Evolutionary conservation across 345 rosid species (phyloP), one percentile per base, ranked within the genome.

Genomic region (Theobroma cacao): DNA sequence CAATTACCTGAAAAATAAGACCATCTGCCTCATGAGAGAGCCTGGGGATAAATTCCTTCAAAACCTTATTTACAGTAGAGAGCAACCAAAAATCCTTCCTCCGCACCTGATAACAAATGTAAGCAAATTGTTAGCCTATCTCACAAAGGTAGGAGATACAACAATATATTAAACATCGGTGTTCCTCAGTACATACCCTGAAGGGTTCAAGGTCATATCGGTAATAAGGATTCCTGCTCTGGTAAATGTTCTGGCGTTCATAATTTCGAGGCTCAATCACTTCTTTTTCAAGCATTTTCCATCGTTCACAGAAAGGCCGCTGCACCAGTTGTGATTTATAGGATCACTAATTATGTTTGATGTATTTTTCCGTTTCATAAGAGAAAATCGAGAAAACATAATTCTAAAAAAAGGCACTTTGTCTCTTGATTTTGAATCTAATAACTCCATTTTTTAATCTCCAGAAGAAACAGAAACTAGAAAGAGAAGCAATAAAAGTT

Each of bases 21-120:
- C 99, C 99, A 78, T 96, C 99, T 4, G 99, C 98, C 78, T 94
- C 98, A 87, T 96, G 99, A 43, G 99, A 94, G 77, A 96, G 98
- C 86, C 78, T 88, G 12, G 99, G 99, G 75, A 94, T 96, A 81
- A 96, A 96, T 74, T 94, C 98, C 83, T 88, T 94, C 77, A 96
- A 80, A 75, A 96, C 87, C 88, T 90, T 96, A 69, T 86, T 89
- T 56, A 94, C 97, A 24, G 98, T 89, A 78, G 98, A 92, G 64
- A 96, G 97, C 88, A 91, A 70, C 99, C 99, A 96, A 84, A 96
- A 96, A 80, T 92, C 99, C 85, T 96, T 96, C 86, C 97, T 91
- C 78, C 99, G 90, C 72, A 96, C 99, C 99, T 96, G 88, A 65
- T 47, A 75, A 80, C 72, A 67, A 66, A 64, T 36, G 66, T 62